Evolutionary conservation across 306 rosid genomes (phyloP).

Genomic region (Cicer cuneatum): DNA sequence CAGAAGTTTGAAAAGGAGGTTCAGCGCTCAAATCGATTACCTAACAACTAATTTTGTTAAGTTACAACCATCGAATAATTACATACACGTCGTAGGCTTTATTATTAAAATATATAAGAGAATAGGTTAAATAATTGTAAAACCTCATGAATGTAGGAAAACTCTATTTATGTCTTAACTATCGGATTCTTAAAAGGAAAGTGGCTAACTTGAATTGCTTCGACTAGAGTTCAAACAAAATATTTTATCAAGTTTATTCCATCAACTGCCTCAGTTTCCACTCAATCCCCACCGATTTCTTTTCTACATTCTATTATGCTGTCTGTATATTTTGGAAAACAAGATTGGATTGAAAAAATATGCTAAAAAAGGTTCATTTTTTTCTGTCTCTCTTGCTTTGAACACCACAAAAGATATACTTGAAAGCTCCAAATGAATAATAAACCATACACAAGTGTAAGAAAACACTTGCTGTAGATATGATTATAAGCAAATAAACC

Average conservation of each 20-base stretch:
- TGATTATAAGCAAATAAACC: slow-evolving; percentile 34
- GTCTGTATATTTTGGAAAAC: not conserved
- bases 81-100: not conserved
- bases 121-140: not conserved
- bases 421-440: slow-evolving; percentile 1
- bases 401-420: slow-evolving; percentile 1
- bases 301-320: not conserved
- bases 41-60: too few species aligned
- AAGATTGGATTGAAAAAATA: not conserved
- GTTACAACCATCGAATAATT: not conserved
- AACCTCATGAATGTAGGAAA: not conserved
- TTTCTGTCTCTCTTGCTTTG: not conserved
- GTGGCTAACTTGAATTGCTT: too few species aligned
- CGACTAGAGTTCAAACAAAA: not conserved
- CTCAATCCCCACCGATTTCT: not conserved
- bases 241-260: not conserved
- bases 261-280: not conserved
- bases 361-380: not conserved
- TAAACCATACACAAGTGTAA: slow-evolving; percentile 36
- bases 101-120: not conserved
- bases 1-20: too few species aligned
- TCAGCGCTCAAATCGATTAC: too few species aligned
- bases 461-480: slow-evolving; percentile 21
- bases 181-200: too few species aligned
- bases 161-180: too few species aligned